Percentiles rank a stretch among this genome's conserved stretches.
These are phyloP conservation scores for Gymnopilus junonius DNA, from an alignment of 768 basidiomycete species.

Conservation along the genomic window DNA sequence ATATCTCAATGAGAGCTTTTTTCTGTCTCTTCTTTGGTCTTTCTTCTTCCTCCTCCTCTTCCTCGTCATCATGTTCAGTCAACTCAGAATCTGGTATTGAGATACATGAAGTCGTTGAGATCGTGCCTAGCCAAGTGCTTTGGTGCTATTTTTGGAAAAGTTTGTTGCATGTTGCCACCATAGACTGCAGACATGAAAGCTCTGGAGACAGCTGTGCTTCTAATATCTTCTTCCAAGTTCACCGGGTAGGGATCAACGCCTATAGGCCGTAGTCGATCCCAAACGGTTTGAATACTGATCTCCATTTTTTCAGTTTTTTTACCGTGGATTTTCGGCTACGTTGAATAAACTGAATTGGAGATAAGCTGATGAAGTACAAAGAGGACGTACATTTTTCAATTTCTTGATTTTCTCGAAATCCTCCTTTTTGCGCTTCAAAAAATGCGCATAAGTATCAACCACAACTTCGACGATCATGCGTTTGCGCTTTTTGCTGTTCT, in stretches of 20 bases:
- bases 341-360: no score
- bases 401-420: constrained; percentile 13
- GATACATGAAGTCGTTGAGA: constrained; percentile 33
- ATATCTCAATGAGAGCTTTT: neutral
- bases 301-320: constrained; percentile 6
- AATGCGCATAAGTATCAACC: constrained; percentile 2
- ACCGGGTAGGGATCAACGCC: constrained; percentile 10
- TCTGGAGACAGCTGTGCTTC: constrained; percentile 7
- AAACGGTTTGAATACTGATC: neutral
- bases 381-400: constrained; percentile 11
- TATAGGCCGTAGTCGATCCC: constrained; percentile 1
- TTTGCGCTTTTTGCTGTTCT: neutral
- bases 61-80: neutral
- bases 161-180: constrained; percentile 27
- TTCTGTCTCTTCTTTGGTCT: neutral
- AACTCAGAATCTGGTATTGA: constrained; percentile 13
- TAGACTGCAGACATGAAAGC: constrained; percentile 24
- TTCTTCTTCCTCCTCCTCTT: no score
- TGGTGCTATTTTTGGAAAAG: constrained; percentile 19
- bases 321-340: constrained; percentile 18
- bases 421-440: neutral
- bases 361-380: no score
- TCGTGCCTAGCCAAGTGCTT: constrained; percentile 26
- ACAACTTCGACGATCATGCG: constrained; percentile 5
- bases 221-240: neutral